Conservation (phyloP, 2,329 filamentous ascomycete species). For the Fusarium chlamydosporum region DNA sequence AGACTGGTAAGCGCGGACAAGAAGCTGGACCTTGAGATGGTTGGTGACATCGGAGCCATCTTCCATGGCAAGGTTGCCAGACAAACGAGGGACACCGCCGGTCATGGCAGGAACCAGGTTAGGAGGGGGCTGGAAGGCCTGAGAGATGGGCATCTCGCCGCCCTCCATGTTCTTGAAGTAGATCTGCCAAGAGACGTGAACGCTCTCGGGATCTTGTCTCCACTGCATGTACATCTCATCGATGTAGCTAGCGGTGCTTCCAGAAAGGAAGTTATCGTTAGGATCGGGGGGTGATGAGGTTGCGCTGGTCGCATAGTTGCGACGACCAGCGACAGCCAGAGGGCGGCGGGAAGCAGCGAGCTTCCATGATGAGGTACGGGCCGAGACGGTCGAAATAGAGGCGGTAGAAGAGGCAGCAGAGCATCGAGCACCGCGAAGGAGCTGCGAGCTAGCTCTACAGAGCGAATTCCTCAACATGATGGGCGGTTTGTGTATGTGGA, state of each 20-base stretch:
- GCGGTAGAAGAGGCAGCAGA: conserved; percentile 57
- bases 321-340: conserved; percentile 65
- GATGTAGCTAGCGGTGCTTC: conserved; percentile 98
- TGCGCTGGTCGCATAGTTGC: conserved; percentile 67
- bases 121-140: conserved; percentile 96
- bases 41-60: conserved; percentile 89
- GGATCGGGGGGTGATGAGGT: conserved; percentile 75
- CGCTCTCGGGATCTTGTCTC: conserved; percentile 92
- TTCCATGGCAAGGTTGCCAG: conserved; percentile 76
- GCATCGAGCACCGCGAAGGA: conserved; percentile 69
- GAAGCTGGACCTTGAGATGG: conserved; percentile 97
- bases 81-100: conserved; percentile 80
- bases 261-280: conserved; percentile 95
- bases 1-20: conserved; percentile 97
- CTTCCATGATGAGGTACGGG: conserved; percentile 61
- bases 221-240: conserved; percentile 99
- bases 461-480: conserved; percentile 81
- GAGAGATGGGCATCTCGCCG: conserved; percentile 96
- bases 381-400: conserved; percentile 60
- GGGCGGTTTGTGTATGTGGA: conserved; percentile 47
- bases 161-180: conserved; percentile 99
- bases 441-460: conserved; percentile 74
- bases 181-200: conserved; percentile 98
- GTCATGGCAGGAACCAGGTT: conserved; percentile 88
- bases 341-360: conserved; percentile 64